Conservation (phyloP, 2,329 filamentous ascomycete species). For the Myriosclerotinia scirpicola region DNA sequence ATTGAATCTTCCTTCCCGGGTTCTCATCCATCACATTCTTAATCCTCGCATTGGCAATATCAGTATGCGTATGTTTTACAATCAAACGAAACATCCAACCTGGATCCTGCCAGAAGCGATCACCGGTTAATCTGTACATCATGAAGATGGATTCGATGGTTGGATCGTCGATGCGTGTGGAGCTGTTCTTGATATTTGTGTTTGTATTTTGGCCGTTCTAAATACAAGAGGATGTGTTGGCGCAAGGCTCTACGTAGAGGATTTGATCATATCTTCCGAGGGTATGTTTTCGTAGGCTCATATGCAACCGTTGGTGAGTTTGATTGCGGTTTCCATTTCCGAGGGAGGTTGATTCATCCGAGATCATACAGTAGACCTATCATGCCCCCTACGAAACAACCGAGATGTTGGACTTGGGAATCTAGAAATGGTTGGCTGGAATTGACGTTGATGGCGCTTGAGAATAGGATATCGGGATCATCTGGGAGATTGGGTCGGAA, state of each 20-base stretch:
- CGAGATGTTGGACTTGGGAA: slow-evolving; percentile 56
- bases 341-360: slow-evolving; percentile 54
- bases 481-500: slow-evolving; percentile 47
- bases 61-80: slow-evolving; percentile 44
- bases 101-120: slow-evolving; percentile 41
- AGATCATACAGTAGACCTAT: slow-evolving; percentile 64
- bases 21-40: slow-evolving; percentile 41
- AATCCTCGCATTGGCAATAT: slow-evolving; percentile 46
- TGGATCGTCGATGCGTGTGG: slow-evolving; percentile 27
- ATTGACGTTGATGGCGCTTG: slow-evolving; percentile 45
- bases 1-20: slow-evolving; percentile 49
- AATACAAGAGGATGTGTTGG: slow-evolving; percentile 24
- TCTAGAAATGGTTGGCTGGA: slow-evolving; percentile 18
- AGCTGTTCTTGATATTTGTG: slow-evolving; percentile 8
- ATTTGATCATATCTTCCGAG: slow-evolving; percentile 61
- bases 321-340: slow-evolving; percentile 54
- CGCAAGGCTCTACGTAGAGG: slow-evolving; percentile 43
- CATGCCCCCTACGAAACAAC: slow-evolving; percentile 69
- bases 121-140: slow-evolving; percentile 44
- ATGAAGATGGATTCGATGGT: slow-evolving; percentile 68
- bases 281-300: slow-evolving; percentile 58
- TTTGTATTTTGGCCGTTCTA: slow-evolving; percentile 26
- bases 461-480: slow-evolving; percentile 48
- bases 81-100: slow-evolving; percentile 49
- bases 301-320: slow-evolving; percentile 60